Evolutionary conservation across 2,329 filamentous ascomycete species (phyloP).

Genomic region (Aspergillus tanneri): DNA sequence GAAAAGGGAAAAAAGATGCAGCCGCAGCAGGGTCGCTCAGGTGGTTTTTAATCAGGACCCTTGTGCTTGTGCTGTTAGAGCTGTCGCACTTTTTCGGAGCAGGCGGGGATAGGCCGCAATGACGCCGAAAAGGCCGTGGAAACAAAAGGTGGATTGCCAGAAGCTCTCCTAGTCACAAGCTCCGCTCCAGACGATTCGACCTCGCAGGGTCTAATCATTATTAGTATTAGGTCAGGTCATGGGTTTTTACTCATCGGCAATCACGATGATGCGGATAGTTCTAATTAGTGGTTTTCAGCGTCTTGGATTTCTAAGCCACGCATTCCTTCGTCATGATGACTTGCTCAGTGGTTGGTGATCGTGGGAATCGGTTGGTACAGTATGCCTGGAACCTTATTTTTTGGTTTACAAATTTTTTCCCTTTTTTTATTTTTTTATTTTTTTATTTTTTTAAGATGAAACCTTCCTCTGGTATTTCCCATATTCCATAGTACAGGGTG

Average conservation of each 20-base stretch:
- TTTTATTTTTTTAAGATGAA: neutral
- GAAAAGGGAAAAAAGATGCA: conserved; percentile 5
- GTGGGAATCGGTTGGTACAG: neutral
- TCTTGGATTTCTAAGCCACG: neutral
- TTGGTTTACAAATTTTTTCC: neutral
- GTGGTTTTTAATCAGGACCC: conserved; percentile 8
- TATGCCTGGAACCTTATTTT: conserved; percentile 11
- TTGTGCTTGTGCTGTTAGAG: conserved; percentile 5
- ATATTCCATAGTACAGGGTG: too few relatives aligned
- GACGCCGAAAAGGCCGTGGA: conserved; percentile 29
- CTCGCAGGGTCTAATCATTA: too few relatives aligned
- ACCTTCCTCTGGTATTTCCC: too few relatives aligned
- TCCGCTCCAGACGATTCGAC: conserved; percentile 19
- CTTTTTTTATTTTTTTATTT: neutral
- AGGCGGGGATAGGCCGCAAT: conserved; percentile 30
- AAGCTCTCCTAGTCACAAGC: conserved; percentile 18
- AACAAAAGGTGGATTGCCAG: conserved; percentile 17
- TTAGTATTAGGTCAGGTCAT: too few relatives aligned
- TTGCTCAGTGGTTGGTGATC: conserved; percentile 7
- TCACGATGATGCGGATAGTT: neutral
- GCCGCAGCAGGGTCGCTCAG: conserved; percentile 6
- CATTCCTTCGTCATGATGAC: conserved; percentile 16
- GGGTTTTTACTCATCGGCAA: neutral
- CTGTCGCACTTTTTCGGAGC: conserved; percentile 24
- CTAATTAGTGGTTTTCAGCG: neutral